These are phyloP conservation scores for Anthracocystis panici-leucophaei DNA, from an alignment of 1,284 basidiomycete genomes.

Conservation along the genomic window DNA sequence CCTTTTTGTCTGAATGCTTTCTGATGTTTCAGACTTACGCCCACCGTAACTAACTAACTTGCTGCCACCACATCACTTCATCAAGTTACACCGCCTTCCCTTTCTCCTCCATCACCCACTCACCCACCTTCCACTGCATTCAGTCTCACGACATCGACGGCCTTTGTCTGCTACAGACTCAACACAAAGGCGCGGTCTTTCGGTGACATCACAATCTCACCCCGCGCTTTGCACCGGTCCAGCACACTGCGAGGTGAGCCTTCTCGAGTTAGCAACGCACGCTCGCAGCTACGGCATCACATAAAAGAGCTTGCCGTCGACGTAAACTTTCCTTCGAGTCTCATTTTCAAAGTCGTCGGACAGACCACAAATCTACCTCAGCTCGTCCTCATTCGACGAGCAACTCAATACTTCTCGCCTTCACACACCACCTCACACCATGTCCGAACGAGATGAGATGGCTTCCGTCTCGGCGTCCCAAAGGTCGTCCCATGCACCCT, in stretches of 20 bases:
- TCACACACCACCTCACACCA: conserved; percentile 4
- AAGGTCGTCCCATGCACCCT: conserved; percentile 23
- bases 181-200: conserved; percentile 3
- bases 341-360: background rate
- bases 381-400: too few species aligned
- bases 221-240: background rate
- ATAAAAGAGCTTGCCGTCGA: background rate
- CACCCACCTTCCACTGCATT: background rate
- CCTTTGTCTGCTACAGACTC: background rate
- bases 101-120: conserved; percentile 1
- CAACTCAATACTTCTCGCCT: background rate
- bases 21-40: background rate
- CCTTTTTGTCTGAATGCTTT: background rate
- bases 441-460: conserved; percentile 34
- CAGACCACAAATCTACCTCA: background rate
- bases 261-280: background rate
- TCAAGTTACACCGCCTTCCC: background rate
- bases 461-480: conserved; percentile 33
- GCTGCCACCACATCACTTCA: background rate
- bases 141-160: background rate
- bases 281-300: background rate
- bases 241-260: background rate
- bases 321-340: background rate
- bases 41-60: conserved; percentile 2
- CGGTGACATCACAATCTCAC: background rate